phyloP scores from a whole-genome alignment of 2,329 filamentous ascomycete species.

The Colletotrichum sp. region DNA sequence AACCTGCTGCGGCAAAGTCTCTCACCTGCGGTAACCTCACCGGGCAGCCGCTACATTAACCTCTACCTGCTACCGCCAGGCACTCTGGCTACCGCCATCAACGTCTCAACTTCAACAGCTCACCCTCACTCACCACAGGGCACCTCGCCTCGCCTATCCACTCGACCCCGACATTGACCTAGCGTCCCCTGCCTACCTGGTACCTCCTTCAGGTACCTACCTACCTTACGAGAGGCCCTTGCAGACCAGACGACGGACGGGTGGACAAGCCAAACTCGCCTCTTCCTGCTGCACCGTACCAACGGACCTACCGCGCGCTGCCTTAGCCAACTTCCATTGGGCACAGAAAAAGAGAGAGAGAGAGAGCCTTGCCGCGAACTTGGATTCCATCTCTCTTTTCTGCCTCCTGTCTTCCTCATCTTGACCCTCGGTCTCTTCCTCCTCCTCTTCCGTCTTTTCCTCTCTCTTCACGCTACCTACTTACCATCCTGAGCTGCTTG shows the following conservation, averaged over 20 bases:
- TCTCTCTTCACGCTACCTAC: not conserved
- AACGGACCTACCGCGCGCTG: not conserved
- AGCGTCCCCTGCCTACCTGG: not conserved
- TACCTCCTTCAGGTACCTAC: not conserved
- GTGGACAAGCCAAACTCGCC: not conserved
- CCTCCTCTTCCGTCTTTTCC: not conserved
- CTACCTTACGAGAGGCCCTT: conserved; percentile 15
- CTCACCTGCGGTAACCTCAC: not conserved
- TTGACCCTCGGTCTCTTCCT: not conserved
- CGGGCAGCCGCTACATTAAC: not conserved
- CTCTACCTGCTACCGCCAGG: not conserved
- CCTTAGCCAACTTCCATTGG: not conserved
- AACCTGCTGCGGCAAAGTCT: not conserved
- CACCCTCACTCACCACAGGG: not conserved
- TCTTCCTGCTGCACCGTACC: not conserved
- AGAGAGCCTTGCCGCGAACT: not conserved
- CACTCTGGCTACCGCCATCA: not conserved
- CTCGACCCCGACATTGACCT: not conserved
- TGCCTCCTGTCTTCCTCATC: not conserved
- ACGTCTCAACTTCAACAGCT: not conserved
- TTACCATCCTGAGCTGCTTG: not conserved
- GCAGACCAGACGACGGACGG: conserved; percentile 6
- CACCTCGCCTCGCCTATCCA: not conserved
- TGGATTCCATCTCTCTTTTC: not conserved
- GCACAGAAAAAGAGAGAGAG: not conserved